Conservation (phyloP, 768 basidiomycete genomes). For the Termitomyces sp. region DNA sequence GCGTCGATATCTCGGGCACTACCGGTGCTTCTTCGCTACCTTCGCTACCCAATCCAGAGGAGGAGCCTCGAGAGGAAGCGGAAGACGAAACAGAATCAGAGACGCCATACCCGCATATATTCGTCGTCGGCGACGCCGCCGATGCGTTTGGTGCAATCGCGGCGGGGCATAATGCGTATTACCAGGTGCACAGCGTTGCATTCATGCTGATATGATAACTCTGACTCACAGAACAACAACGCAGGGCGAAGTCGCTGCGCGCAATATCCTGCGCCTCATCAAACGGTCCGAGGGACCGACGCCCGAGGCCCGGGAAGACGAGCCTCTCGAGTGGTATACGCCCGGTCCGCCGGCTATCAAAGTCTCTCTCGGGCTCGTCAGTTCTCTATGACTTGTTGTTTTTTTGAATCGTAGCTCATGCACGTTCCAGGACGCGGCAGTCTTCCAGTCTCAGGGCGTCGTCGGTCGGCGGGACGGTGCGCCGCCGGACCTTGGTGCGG, state of each 20-base stretch:
- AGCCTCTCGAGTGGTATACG: constrained; percentile 40
- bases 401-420: neutral
- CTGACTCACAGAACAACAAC: neutral
- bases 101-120: constrained; percentile 50
- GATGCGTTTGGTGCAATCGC: constrained; percentile 63
- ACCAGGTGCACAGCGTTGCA: constrained; percentile 30
- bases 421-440: constrained; percentile 24
- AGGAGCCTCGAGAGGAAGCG: constrained; percentile 1
- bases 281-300: constrained; percentile 13
- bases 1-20: constrained; percentile 19
- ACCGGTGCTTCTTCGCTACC: no score
- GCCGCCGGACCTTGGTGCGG: constrained; percentile 45
- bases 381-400: constrained; percentile 13
- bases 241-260: constrained; percentile 47
- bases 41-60: no score
- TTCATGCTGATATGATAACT: neutral
- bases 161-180: constrained; percentile 56
- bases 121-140: constrained; percentile 60
- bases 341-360: constrained; percentile 55
- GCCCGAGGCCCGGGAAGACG: constrained; percentile 7
- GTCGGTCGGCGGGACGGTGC: constrained; percentile 43
- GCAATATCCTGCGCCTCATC: constrained; percentile 50
- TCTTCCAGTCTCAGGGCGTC: constrained; percentile 43
- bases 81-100: no score
- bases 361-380: constrained; percentile 56